Conservation (phyloP, 2,329 filamentous ascomycete species). For the Dryadomyces quercivorus region DNA sequence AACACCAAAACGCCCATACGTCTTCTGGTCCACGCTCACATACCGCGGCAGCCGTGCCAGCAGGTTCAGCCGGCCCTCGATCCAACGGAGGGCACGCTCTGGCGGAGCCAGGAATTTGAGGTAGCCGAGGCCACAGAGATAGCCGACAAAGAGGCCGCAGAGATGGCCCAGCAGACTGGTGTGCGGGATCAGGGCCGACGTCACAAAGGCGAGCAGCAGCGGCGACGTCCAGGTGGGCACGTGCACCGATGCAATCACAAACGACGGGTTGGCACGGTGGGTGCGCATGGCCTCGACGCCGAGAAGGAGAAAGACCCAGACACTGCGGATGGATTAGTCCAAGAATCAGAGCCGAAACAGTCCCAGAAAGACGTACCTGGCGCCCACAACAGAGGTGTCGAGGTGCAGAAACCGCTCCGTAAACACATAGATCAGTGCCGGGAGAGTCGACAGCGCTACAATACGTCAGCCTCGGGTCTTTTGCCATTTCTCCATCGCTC, state of each 20-base stretch:
- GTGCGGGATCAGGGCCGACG: conserved; percentile 65
- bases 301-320: conserved; percentile 87
- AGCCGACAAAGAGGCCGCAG: conserved; percentile 73
- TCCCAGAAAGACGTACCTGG: conserved; percentile 57
- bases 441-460: conserved; percentile 65
- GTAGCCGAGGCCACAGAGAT: conserved; percentile 82
- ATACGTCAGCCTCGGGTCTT: not conserved
- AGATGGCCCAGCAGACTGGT: conserved; percentile 81
- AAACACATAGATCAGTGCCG: conserved; percentile 68
- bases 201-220: conserved; percentile 61
- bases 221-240: conserved; percentile 92
- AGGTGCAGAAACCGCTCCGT: conserved; percentile 61
- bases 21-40: conserved; percentile 91
- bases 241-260: conserved; percentile 48
- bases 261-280: conserved; percentile 67
- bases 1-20: conserved; percentile 83
- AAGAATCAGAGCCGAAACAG: not conserved
- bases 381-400: conserved; percentile 67
- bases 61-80: conserved; percentile 80
- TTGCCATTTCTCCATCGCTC: too few species aligned
- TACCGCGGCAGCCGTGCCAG: conserved; percentile 79
- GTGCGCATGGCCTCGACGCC: conserved; percentile 78
- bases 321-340: conserved; percentile 41
- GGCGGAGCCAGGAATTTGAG: conserved; percentile 82
- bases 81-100: conserved; percentile 75